A percentile compares a stretch with the other conserved stretches of the same genome.
Conservation (phyloP, 352 stramenopile species). For the Globisporangium splendens region DNA sequence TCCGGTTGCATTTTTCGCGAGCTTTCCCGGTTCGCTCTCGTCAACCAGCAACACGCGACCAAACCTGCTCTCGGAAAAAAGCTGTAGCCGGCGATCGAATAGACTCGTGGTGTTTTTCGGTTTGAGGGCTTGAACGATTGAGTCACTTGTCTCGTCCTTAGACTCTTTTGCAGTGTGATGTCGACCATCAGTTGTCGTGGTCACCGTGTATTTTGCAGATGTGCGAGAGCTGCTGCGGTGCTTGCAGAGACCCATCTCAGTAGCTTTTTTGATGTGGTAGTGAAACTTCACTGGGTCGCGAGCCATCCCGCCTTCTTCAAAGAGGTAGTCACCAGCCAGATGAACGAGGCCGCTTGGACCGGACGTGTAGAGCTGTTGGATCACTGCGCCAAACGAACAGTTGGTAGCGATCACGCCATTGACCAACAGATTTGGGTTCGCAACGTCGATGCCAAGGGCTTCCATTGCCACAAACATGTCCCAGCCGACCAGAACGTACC, state of each 20-base stretch:
- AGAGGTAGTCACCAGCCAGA: slow-evolving; percentile 33
- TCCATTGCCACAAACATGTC: slow-evolving; percentile 18
- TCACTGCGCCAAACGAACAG: slow-evolving; percentile 20
- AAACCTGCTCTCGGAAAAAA: slow-evolving; percentile 14
- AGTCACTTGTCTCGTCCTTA: neutral
- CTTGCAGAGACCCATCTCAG: slow-evolving; percentile 20
- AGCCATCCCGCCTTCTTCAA: slow-evolving; percentile 20
- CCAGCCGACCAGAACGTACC: slow-evolving; percentile 24
- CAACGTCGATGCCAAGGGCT: slow-evolving; percentile 25
- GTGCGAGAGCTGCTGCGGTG: neutral
- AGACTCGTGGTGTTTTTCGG: slow-evolving; percentile 16
- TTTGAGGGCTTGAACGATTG: neutral
- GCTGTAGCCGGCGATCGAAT: slow-evolving; percentile 19
- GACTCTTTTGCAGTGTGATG: neutral
- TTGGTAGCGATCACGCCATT: slow-evolving; percentile 14
- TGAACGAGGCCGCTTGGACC: slow-evolving; percentile 22
- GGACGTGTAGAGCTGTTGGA: slow-evolving; percentile 30
- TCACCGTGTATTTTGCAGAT: slow-evolving; percentile 8
- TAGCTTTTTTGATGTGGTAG: slow-evolving; percentile 21
- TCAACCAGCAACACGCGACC: slow-evolving; percentile 28
- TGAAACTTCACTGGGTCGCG: slow-evolving; percentile 21
- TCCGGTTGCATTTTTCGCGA: slow-evolving; percentile 17
- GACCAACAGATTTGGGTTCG: slow-evolving; percentile 11
- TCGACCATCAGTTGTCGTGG: neutral
- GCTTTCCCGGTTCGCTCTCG: slow-evolving; percentile 11